A percentile compares a stretch with the other conserved stretches of the same genome.
Evolutionary conservation across 495 filamentous ascomycete species (phyloP).

Genomic region (Diplogelasinospora grovesii): DNA sequence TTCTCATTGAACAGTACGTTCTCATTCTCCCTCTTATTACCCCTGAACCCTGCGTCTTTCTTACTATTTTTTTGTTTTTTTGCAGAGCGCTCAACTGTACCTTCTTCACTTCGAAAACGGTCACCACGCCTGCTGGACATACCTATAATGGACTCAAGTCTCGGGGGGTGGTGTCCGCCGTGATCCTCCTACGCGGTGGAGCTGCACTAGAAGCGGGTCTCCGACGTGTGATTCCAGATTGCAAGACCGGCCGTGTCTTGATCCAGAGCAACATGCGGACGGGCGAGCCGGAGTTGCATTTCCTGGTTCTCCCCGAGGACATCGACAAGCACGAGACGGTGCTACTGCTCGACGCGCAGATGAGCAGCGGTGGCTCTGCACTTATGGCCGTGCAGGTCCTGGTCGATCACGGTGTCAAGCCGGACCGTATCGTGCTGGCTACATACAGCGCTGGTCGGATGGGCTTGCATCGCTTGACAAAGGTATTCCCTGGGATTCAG

Average conservation of each 20-base stretch:
- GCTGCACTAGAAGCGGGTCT: conserved; percentile 81
- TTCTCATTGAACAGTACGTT: conserved; percentile 73
- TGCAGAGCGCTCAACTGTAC: conserved; percentile 64
- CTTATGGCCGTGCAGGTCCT: conserved; percentile 94
- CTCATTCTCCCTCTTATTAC: background rate
- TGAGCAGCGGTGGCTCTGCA: conserved; percentile 87
- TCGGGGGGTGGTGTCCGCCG: conserved; percentile 71
- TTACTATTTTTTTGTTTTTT: no score
- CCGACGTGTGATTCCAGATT: conserved; percentile 84
- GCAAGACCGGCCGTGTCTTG: conserved; percentile 77
- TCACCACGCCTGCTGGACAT: conserved; percentile 62
- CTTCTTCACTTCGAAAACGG: conserved; percentile 50
- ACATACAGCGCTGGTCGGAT: conserved; percentile 28
- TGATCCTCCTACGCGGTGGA: conserved; percentile 82
- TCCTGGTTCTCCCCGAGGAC: conserved; percentile 63
- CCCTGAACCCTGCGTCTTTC: conserved; percentile 6
- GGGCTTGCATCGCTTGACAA: conserved; percentile 73
- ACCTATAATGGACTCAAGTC: conserved; percentile 61
- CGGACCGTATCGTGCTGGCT: conserved; percentile 60
- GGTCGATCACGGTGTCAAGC: conserved; percentile 85
- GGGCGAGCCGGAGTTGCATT: conserved; percentile 89
- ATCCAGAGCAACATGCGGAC: conserved; percentile 83
- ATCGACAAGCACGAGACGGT: conserved; percentile 70
- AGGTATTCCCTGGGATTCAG: conserved; percentile 77
- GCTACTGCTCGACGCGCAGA: conserved; percentile 84